phyloP scores from a whole-genome alignment of 768 basidiomycete genomes.

The Amanita exitialis region DNA sequence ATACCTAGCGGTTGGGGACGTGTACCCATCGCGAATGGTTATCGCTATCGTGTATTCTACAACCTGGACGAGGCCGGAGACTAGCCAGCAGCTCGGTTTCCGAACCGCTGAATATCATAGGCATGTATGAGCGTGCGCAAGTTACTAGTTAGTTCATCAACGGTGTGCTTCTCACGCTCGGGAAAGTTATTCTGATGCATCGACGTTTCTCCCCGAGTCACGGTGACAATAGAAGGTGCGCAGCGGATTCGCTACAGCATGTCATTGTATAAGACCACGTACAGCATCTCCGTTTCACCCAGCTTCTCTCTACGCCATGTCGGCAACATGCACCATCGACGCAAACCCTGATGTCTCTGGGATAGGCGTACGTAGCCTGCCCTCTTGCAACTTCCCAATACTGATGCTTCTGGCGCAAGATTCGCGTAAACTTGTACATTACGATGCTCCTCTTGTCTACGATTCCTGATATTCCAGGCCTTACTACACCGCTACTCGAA shows the following conservation, averaged over 20 bases:
- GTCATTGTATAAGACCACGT: neutral
- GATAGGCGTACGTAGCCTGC: neutral
- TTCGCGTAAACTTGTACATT: conserved; percentile 11
- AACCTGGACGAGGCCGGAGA: no score
- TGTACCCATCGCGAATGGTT: no score
- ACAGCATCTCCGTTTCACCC: neutral
- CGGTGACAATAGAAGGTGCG: neutral
- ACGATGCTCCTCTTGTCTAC: conserved; percentile 8
- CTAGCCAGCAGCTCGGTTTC: no score
- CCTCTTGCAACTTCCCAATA: neutral
- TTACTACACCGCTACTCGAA: conserved; percentile 6
- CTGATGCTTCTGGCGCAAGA: neutral
- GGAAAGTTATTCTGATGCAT: no score
- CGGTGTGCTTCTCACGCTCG: no score
- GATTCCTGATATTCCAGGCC: conserved; percentile 3
- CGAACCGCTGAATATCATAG: no score
- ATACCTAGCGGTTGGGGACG: no score
- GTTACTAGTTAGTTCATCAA: no score
- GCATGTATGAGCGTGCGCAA: no score
- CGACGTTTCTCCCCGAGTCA: neutral
- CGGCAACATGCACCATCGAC: neutral
- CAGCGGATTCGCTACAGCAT: neutral
- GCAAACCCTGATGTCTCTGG: conserved; percentile 6
- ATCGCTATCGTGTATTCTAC: no score
- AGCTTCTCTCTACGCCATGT: neutral